Conservation (phyloP, 768 basidiomycete genomes). For the Leccinum obscurum region DNA sequence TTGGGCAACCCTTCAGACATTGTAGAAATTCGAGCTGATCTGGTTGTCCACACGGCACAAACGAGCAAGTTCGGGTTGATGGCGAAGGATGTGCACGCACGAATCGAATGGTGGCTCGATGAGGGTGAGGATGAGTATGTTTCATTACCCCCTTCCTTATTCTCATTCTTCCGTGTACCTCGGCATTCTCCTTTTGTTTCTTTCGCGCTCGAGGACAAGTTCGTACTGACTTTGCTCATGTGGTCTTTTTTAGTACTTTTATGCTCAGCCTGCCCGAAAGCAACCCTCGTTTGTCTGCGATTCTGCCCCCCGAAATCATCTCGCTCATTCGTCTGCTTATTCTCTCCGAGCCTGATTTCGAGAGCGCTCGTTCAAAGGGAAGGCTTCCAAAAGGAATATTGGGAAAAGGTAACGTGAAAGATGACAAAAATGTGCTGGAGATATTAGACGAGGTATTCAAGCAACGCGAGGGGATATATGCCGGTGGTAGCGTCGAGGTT, state of each 20-base stretch:
- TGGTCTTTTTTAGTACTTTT: conserved; percentile 8
- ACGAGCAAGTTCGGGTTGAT: conserved; percentile 14
- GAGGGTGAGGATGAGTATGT: conserved; percentile 86
- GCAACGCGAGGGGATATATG: conserved; percentile 46
- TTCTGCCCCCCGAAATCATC: conserved; percentile 57
- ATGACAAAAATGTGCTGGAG: conserved; percentile 36
- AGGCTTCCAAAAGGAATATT: conserved; percentile 73
- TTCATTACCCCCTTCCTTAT: background rate
- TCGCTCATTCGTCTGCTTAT: conserved; percentile 68
- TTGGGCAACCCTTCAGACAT: conserved; percentile 77
- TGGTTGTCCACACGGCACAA: conserved; percentile 49
- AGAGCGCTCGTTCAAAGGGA: conserved; percentile 55
- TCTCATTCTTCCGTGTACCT: background rate
- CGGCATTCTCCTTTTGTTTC: background rate
- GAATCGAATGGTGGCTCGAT: conserved; percentile 94
- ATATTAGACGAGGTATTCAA: conserved; percentile 51
- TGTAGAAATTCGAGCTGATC: conserved; percentile 75
- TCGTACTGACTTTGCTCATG: conserved; percentile 3
- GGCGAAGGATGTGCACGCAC: conserved; percentile 18
- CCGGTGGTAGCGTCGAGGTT: conserved; percentile 43
- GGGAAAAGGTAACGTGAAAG: conserved; percentile 4
- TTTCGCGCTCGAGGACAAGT: background rate
- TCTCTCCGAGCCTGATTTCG: conserved; percentile 57
- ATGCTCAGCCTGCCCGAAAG: conserved; percentile 7
- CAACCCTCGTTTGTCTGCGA: conserved; percentile 59